Evolutionary conservation across 2,329 filamentous ascomycete species (phyloP).

Genomic region (Cercospora berteroae): DNA sequence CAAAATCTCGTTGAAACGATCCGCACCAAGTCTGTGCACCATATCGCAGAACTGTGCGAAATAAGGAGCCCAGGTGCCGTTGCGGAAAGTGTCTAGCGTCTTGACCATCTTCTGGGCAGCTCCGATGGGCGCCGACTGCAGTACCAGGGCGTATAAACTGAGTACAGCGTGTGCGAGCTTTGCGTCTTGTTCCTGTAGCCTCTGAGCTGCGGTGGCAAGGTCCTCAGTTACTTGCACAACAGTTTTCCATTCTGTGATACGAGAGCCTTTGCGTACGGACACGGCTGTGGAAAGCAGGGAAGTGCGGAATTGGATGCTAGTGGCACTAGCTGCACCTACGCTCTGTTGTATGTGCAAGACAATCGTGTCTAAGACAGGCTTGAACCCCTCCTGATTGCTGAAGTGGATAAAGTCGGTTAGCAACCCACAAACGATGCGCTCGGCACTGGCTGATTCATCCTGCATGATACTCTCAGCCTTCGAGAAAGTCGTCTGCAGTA

Average conservation of each 20-base stretch:
- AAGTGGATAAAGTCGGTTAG: slow-evolving; percentile 82
- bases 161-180: slow-evolving; percentile 41
- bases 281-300: slow-evolving; percentile 65
- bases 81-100: slow-evolving; percentile 63
- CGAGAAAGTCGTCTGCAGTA: slow-evolving; percentile 53
- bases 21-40: slow-evolving; percentile 69
- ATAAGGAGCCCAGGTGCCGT: slow-evolving; percentile 64
- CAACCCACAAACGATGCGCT: slow-evolving; percentile 68
- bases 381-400: slow-evolving; percentile 70
- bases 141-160: slow-evolving; percentile 58
- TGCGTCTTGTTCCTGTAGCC: slow-evolving; percentile 22
- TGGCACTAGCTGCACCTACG: slow-evolving; percentile 40
- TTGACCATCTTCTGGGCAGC: slow-evolving; percentile 69
- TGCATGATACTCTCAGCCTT: slow-evolving; percentile 20
- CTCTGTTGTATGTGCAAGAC: slow-evolving; percentile 48
- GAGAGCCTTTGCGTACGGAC: slow-evolving; percentile 77
- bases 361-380: slow-evolving; percentile 63
- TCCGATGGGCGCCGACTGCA: slow-evolving; percentile 77
- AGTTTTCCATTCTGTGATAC: slow-evolving; percentile 69
- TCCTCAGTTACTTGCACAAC: slow-evolving; percentile 52
- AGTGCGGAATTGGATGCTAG: slow-evolving; percentile 43
- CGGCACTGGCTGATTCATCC: slow-evolving; percentile 17
- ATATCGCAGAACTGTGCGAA: slow-evolving; percentile 86
- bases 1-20: slow-evolving; percentile 76
- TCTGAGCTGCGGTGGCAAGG: slow-evolving; percentile 33